Conservation (phyloP, 1,284 basidiomycete species). For the Cryptococcus neoformans region DNA sequence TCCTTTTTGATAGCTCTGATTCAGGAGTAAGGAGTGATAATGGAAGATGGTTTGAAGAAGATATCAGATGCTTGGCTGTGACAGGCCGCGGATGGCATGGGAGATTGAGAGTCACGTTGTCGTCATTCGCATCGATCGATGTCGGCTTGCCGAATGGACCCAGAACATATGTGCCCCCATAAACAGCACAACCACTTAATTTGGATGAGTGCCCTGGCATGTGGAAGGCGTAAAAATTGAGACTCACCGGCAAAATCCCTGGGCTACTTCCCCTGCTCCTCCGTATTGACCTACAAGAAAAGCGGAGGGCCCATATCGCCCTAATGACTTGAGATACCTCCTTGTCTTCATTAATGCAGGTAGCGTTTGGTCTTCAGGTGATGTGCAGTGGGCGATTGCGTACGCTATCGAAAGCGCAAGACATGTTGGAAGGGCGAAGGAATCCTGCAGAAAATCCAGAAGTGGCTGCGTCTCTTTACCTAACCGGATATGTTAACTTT, state of each 20-base stretch:
- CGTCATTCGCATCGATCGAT: conserved; percentile 18
- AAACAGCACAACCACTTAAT: conserved; percentile 72
- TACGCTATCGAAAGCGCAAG: conserved; percentile 63
- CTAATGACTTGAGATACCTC: conserved; percentile 71
- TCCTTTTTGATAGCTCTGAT: not conserved
- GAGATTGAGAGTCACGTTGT: conserved; percentile 51
- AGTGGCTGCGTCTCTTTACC: conserved; percentile 61
- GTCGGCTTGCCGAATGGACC: conserved; percentile 45
- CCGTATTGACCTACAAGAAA: conserved; percentile 95
- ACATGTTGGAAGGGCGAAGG: conserved; percentile 62
- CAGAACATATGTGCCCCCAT: conserved; percentile 79
- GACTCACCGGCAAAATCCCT: conserved; percentile 73
- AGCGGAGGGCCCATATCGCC: conserved; percentile 83
- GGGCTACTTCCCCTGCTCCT: conserved; percentile 84
- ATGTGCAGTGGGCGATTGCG: conserved; percentile 64
- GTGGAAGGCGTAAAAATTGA: not conserved
- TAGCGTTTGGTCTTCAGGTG: conserved; percentile 59
- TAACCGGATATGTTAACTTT: conserved; percentile 3
- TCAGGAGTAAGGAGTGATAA: conserved; percentile 36
- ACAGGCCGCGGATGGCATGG: conserved; percentile 59
- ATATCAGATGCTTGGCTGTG: conserved; percentile 49
- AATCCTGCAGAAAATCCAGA: conserved; percentile 58
- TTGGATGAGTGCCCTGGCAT: not conserved
- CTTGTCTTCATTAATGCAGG: conserved; percentile 65
- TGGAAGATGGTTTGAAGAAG: conserved; percentile 54